Percentiles rank a stretch among this genome's conserved stretches.
Conservation (phyloP, 2,329 filamentous ascomycete species). For the Didymella pomorum region DNA sequence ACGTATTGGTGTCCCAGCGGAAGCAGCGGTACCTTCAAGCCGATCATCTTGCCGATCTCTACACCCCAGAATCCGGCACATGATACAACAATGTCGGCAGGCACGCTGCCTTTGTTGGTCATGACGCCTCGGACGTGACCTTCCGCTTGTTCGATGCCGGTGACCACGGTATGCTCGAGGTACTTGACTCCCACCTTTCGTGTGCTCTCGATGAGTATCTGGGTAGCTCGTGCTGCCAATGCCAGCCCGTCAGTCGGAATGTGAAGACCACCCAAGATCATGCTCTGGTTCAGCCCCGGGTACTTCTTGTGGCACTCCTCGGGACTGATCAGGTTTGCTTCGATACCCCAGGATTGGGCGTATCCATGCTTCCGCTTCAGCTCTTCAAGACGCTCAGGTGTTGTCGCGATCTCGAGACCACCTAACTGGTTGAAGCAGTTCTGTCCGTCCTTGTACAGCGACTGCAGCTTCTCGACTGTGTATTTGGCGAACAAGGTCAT, state of each 20-base stretch:
- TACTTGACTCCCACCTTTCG: conserved; percentile 66
- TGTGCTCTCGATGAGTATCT: conserved; percentile 67
- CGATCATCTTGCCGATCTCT: conserved; percentile 69
- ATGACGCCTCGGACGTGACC: conserved; percentile 65
- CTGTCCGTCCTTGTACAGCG: conserved; percentile 55
- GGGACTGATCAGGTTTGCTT: conserved; percentile 60
- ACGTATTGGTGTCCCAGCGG: conserved; percentile 71
- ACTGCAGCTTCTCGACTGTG: conserved; percentile 67
- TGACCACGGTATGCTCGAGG: conserved; percentile 64
- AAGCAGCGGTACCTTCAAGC: conserved; percentile 64
- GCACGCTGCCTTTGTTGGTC: conserved; percentile 59
- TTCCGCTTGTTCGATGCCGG: conserved; percentile 60
- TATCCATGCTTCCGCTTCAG: conserved; percentile 70
- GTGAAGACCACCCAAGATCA: conserved; percentile 66
- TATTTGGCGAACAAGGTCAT: conserved; percentile 68
- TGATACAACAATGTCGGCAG: conserved; percentile 68
- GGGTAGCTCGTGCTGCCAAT: conserved; percentile 67
- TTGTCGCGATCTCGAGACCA: conserved; percentile 69
- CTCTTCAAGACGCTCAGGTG: conserved; percentile 65
- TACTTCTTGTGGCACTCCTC: conserved; percentile 64
- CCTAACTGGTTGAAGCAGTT: conserved; percentile 70
- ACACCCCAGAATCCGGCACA: conserved; percentile 73
- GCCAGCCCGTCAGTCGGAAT: conserved; percentile 69
- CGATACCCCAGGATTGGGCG: conserved; percentile 68
- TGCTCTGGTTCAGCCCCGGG: conserved; percentile 61